phyloP scores from a whole-genome alignment of 192 early-diverging fungal species.

The Jimgerdemannia flammicorona region DNA sequence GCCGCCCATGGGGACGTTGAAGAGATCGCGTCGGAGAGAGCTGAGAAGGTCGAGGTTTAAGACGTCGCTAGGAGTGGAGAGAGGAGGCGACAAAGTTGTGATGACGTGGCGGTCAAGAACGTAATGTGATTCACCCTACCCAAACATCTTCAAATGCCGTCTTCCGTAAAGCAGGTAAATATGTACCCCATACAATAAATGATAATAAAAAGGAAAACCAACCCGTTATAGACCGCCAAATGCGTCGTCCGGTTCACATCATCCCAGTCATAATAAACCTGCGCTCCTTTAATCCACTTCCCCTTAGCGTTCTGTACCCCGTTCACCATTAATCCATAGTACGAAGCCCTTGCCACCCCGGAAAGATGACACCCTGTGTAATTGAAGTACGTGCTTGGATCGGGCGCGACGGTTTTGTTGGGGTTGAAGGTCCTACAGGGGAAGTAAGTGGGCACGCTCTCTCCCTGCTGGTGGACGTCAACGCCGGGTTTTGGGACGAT shows the following conservation, averaged over 20 bases:
- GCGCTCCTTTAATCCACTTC: slow-evolving; percentile 22
- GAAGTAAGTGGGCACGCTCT: slow-evolving; percentile 15
- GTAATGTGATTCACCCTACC: too few species aligned
- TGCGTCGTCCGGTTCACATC: slow-evolving; percentile 47
- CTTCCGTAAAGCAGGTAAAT: not conserved
- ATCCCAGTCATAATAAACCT: slow-evolving; percentile 52
- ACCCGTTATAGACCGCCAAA: slow-evolving; percentile 57
- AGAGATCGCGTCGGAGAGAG: slow-evolving; percentile 24
- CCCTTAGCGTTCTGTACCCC: slow-evolving; percentile 16
- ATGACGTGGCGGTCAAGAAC: too few species aligned
- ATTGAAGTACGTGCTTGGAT: slow-evolving; percentile 47
- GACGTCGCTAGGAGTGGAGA: slow-evolving; percentile 23
- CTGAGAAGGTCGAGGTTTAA: slow-evolving; percentile 25
- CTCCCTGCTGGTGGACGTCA: slow-evolving; percentile 12
- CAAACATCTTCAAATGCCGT: too few species aligned
- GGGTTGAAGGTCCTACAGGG: slow-evolving; percentile 31
- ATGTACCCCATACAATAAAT: slow-evolving; percentile 16
- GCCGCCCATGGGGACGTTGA: slow-evolving; percentile 13
- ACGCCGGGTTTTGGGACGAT: slow-evolving; percentile 17
- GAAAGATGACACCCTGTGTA: slow-evolving; percentile 54
- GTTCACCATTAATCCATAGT: slow-evolving; percentile 1
- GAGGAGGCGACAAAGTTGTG: too few species aligned
- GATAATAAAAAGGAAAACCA: slow-evolving; percentile 3
- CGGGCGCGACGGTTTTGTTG: slow-evolving; percentile 36
- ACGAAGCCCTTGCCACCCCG: slow-evolving; percentile 19